Conservation (phyloP, 1,284 basidiomycete genomes). For the Trametes sp. region DNA sequence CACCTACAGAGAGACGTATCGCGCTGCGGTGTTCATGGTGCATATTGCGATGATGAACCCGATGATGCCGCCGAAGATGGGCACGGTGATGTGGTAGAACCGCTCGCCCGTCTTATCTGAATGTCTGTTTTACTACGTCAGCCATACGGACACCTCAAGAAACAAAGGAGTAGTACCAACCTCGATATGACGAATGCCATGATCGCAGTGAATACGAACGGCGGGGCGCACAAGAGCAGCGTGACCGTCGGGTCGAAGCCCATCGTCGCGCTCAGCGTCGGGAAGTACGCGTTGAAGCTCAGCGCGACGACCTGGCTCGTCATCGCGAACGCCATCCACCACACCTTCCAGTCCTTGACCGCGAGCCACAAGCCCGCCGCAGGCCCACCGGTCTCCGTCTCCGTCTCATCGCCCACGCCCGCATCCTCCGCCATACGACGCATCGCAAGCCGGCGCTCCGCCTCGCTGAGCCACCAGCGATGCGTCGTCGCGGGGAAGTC, state of each 20-base stretch:
- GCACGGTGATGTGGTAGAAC: constrained; percentile 65
- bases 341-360: constrained; percentile 76
- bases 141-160: too few relatives aligned
- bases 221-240: constrained; percentile 78
- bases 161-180: constrained; percentile 42
- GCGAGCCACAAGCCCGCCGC: constrained; percentile 63
- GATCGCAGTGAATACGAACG: constrained; percentile 74
- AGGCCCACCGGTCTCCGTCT: constrained; percentile 45
- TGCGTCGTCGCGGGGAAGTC: constrained; percentile 72
- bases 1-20: constrained; percentile 78
- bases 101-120: constrained; percentile 75
- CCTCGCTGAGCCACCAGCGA: constrained; percentile 60
- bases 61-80: constrained; percentile 68
- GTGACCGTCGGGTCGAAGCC: constrained; percentile 72
- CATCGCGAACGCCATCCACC: constrained; percentile 68
- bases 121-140: constrained; percentile 53
- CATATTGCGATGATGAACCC: constrained; percentile 79
- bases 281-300: constrained; percentile 80
- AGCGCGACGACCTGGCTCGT: constrained; percentile 60
- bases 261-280: constrained; percentile 72
- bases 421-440: constrained; percentile 80
- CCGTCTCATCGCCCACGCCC: constrained; percentile 55
- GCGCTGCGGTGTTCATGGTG: constrained; percentile 70
- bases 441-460: constrained; percentile 71
- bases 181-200: constrained; percentile 58